Evolutionary conservation across 805 yeast genomes (phyloP), one percentile per base, ranked within the genome.

Genomic region (Debaryomyces prosopidis): DNA sequence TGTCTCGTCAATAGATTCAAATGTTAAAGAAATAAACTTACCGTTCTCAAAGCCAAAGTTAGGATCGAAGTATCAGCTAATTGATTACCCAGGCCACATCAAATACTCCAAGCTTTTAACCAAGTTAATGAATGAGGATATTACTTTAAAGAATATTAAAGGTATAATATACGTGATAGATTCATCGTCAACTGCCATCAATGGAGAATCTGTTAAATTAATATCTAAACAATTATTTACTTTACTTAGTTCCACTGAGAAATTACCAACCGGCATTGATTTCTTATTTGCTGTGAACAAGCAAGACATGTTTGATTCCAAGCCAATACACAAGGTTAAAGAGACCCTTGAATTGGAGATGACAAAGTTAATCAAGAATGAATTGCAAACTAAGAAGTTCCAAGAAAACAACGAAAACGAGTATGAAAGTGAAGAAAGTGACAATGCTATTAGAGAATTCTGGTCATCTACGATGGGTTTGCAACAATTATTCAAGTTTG

Each of bases 71-170:
- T 72, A 49, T 57, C 80, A 76, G 49, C 62, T 91, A 33, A 75
- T 85, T 42, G 98, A 92, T 58, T 82, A 82, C 50, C 99, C 99
- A 2, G 97, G 97, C n/a, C 90, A 87, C 66, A 68, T 78, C 44
- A 89, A 89, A 64, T 79, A 91, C 53, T 79, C 78, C 43, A 79
- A 80, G 46, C 68, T 84, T 41, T 69, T 82, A 47, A 76, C 77
- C 43, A 77, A 78, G 45, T 68, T 76, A 51, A 58, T 82, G 37
- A 69, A 71, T 45, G 68, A 67, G 14, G 71, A 69, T 36, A 57
- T 69, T 20, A 60, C 68, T 1, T 59, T 71, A 11, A 47, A 54
- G 14, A 65, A 78, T 14, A 62, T 86, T 42, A 79, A 76, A 51
- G 97, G 96, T 4, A 68, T 89, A 4, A 66, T 91, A 1, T 89